Evolutionary conservation across 805 yeast genomes (phyloP), one percentile per base, ranked within the genome.

Genomic region (Ogataea pini): DNA sequence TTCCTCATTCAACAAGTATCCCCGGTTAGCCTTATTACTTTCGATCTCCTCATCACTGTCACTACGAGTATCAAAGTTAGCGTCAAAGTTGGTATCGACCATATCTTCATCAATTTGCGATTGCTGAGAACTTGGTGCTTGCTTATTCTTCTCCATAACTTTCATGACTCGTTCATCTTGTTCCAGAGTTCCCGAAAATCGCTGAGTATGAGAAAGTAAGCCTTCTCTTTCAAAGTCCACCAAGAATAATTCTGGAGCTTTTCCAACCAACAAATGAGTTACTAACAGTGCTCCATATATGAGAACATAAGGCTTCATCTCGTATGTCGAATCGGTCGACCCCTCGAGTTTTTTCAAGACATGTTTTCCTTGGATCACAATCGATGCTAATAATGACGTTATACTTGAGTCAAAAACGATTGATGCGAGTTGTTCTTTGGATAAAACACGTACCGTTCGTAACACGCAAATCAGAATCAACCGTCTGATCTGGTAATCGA

Each of bases 181-280:
- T 18, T 48, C 50, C 34, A 62, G 48, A 7, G 58, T 53, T 20
- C 64, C 66, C 8, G 68, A 46, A 3, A 80, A 64, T 0, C 58
- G 49, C 1, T 66, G 54, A 8, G 77, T 70, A 59, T 84, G 88
- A 14, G 74, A 65, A 3, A 84, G 61, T n/a, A 86, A 64, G 0
- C 96, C 96, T 58, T 89, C 95, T 47, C 86, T 76, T 56, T 79
- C 85, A 52, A 89, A 79, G 7, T 71, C 73, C 0, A 62, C 57
- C 5, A 81, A 58, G 47, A 78, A 82, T 1, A 63, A 49, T 1
- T 65, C 67, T 0, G 83, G 75, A 14, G 75, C 67, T 37, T 74
- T 72, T 5, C 64, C 62, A 0, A 80, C 65, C 42, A 87, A 61
- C 2, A 63, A 50, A 7, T 72, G 68, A 1, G 81, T 69, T 12